phyloP scores from a whole-genome alignment of 2,329 filamentous ascomycete genomes.

The Escovopsis sp. region DNA sequence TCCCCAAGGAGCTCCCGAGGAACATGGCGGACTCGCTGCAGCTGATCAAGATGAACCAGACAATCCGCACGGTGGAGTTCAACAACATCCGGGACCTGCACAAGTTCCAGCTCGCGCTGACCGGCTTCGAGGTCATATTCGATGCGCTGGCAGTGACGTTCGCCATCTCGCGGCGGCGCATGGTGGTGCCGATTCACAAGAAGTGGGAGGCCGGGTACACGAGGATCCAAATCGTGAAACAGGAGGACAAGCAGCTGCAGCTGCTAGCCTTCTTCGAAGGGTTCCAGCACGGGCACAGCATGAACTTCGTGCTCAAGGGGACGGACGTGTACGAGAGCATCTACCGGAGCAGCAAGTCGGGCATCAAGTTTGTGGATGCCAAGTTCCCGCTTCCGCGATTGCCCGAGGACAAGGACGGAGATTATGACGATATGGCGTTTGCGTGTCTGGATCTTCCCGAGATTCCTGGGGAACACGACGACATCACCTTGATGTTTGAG shows the following conservation, averaged over 20 bases:
- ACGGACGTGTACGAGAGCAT: constrained; percentile 70
- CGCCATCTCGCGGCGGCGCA: constrained; percentile 67
- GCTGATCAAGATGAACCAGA: constrained; percentile 38
- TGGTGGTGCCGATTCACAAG: constrained; percentile 88
- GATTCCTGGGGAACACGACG: constrained; percentile 82
- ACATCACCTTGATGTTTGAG: constrained; percentile 76
- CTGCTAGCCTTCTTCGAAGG: constrained; percentile 78
- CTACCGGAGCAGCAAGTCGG: constrained; percentile 47
- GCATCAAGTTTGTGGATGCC: constrained; percentile 70
- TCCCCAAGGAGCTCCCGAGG: constrained; percentile 43
- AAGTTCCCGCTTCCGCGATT: constrained; percentile 72
- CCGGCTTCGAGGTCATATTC: constrained; percentile 62
- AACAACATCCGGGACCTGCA: constrained; percentile 55
- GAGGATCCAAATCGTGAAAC: constrained; percentile 59
- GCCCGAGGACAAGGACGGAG: constrained; percentile 32
- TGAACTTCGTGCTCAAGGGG: constrained; percentile 75
- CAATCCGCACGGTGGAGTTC: constrained; percentile 59
- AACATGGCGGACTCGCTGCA: constrained; percentile 51
- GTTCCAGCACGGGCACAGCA: constrained; percentile 71
- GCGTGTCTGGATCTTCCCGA: constrained; percentile 77
- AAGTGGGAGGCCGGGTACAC: constrained; percentile 79
- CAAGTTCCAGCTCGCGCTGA: constrained; percentile 62
- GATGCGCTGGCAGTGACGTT: constrained; percentile 60
- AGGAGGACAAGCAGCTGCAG: constrained; percentile 60
- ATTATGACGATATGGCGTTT: constrained; percentile 51